These are phyloP conservation scores for Miscanthus lutarioriparius DNA, from an alignment of 176 grass and related monocot genomes.

Conservation along the genomic window DNA sequence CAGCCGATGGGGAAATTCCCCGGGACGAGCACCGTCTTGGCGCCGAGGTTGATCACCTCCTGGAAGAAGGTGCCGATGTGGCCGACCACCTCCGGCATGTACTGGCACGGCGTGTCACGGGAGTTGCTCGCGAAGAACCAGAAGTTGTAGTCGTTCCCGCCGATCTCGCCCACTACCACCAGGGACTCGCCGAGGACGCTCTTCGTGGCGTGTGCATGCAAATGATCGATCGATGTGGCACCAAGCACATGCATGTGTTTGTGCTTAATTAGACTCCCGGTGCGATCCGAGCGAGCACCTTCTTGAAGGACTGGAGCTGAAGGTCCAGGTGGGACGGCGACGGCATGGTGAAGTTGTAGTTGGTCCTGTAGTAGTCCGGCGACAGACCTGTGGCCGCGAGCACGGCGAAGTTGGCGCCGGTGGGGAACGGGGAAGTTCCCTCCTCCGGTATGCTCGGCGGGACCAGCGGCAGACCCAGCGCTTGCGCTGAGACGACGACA, in stretches of 20 bases:
- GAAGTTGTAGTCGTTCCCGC: slow-evolving; percentile 70
- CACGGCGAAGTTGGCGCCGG: slow-evolving; percentile 64
- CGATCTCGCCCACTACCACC: slow-evolving; percentile 59
- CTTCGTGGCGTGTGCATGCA: slow-evolving; percentile 2
- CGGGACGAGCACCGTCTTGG: slow-evolving; percentile 42
- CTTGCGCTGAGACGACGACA: neutral
- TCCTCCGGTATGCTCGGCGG: neutral
- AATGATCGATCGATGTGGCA: neutral
- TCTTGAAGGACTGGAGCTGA: slow-evolving; percentile 52
- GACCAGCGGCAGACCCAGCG: neutral
- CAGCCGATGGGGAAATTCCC: slow-evolving; percentile 95
- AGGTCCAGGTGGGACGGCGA: neutral
- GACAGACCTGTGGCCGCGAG: slow-evolving; percentile 32
- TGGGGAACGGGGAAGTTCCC: slow-evolving; percentile 20
- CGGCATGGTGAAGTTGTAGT: neutral
- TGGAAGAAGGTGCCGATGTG: neutral
- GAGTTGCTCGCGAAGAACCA: slow-evolving; percentile 11
- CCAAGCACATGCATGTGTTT: too few relatives aligned
- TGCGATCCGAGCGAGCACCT: slow-evolving; percentile 41
- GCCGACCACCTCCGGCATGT: neutral
- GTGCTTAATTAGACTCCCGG: neutral
- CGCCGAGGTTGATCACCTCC: neutral
- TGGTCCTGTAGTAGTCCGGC: slow-evolving; percentile 30
- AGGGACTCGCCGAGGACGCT: slow-evolving; percentile 45
- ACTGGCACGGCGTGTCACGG: neutral